These are phyloP conservation scores for Cephalotrichum gorgonifer DNA, from an alignment of 2,329 filamentous ascomycete genomes.

Conservation along the genomic window DNA sequence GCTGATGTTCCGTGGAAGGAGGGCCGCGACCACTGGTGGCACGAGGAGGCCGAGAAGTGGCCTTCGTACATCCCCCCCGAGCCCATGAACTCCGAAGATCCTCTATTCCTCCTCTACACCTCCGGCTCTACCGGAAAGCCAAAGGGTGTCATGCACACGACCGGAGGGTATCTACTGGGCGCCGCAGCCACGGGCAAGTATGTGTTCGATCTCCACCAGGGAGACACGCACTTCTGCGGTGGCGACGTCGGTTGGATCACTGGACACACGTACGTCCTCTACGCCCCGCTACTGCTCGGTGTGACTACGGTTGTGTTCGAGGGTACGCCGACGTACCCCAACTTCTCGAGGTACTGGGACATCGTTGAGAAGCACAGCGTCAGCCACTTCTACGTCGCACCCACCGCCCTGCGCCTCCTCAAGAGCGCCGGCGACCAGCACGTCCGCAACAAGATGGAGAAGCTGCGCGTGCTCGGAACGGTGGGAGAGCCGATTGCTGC, in stretches of 20 bases:
- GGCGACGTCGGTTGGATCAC: slow-evolving; percentile 99
- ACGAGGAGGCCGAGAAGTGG: slow-evolving; percentile 96
- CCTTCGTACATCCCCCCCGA: slow-evolving; percentile 85
- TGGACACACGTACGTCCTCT: slow-evolving; percentile 96
- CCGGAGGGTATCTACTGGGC: slow-evolving; percentile 86
- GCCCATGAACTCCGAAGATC: slow-evolving; percentile 85
- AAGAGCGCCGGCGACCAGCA: slow-evolving; percentile 94
- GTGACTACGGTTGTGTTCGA: slow-evolving; percentile 95
- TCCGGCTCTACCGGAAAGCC: slow-evolving; percentile 97
- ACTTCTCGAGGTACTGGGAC: slow-evolving; percentile 98
- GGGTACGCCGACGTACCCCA: slow-evolving; percentile 92
- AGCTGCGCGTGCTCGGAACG: slow-evolving; percentile 81
- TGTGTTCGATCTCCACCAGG: slow-evolving; percentile 94
- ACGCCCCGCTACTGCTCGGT: slow-evolving; percentile 85
- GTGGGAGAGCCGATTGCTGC: slow-evolving; percentile 96
- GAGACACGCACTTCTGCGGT: slow-evolving; percentile 92
- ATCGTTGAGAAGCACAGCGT: slow-evolving; percentile 92
- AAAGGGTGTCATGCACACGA: slow-evolving; percentile 98
- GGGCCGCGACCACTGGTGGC: slow-evolving; percentile 93
- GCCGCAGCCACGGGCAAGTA: slow-evolving; percentile 94
- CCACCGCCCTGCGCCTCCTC: slow-evolving; percentile 81
- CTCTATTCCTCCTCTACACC: slow-evolving; percentile 94
- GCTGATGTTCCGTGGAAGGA: slow-evolving; percentile 86
- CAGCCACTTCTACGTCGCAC: slow-evolving; percentile 97
- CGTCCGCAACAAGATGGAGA: slow-evolving; percentile 81